Evolutionary conservation across 78 protist genomes (phyloP), one percentile per base, ranked within the genome.

Genomic region (Cavenderia fasciculata): DNA sequence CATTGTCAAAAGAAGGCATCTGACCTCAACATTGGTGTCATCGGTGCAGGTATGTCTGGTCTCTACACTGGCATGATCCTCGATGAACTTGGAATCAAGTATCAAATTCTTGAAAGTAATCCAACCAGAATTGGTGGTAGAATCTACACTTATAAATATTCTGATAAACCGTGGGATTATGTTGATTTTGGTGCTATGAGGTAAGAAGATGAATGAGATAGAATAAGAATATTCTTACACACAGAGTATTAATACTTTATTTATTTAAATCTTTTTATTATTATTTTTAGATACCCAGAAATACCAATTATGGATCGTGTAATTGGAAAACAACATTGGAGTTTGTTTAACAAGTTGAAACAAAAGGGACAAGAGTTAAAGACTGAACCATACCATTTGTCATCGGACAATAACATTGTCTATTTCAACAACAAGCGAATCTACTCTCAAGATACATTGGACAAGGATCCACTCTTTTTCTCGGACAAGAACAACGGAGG

Each of bases 31-130:
- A 71, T 75, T 43, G 86, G 86, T 75, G 59, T 75, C 16, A 56
- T 75, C 14, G 86, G 86, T 31, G 70, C 72, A 7, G 86, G 86
- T 59, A 75, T 75, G 69, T 21, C 86, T 31, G 86, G 86, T 33
- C 46, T 75, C 7, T 75, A 75, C 65, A 54, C 86, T 33, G 86
- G 63, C 2, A 27, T 75, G 51, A 19, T 74, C 27, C 25, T 74
- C 4, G 57, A 74, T 18, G 85, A 74, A 27, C 41, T 74, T 18
- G 85, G 85, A 5, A 74, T 74, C 25, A 8, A 52, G 29, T 74
- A 59, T 41, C 23, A 36, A 27, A 74, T 74, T 10, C 25, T 74
- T 3, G 85, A 74, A 59, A 69, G 70, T 0, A 74, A 59, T 31
- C 34, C 34, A 23, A 59, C 34, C 3, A 57, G 85, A 31, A 4